phyloP scores from a whole-genome alignment of 352 stramenopile species.

The Phytophthora syringae region DNA sequence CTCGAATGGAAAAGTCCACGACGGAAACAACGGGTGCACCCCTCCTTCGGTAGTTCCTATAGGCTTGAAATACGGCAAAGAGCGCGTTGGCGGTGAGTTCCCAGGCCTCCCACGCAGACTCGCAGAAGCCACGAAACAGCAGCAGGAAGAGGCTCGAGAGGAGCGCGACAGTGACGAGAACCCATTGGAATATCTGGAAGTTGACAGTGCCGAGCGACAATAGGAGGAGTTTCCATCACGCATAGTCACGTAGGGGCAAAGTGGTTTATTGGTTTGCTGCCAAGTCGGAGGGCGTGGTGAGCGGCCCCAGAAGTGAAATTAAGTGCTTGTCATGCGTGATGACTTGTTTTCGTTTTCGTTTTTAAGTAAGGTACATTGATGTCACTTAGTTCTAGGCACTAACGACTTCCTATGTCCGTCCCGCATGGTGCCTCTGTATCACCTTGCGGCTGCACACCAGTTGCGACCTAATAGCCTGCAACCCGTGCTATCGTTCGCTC shows the following conservation, averaged over 20 bases:
- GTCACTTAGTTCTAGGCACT: no score
- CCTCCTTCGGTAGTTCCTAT: not conserved
- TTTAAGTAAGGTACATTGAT: no score
- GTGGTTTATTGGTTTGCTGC: no score
- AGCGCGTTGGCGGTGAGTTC: not conserved
- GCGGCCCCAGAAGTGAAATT: no score
- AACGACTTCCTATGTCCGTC: no score
- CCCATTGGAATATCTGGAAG: not conserved
- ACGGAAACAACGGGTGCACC: not conserved
- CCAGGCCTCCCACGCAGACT: not conserved
- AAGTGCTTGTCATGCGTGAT: no score
- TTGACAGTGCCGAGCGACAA: no score
- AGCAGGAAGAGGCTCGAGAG: not conserved
- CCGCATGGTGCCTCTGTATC: no score
- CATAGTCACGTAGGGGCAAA: no score
- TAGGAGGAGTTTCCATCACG: not conserved
- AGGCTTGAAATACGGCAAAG: not conserved
- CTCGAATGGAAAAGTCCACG: not conserved
- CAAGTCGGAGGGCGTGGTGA: no score
- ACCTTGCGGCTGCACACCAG: not conserved
- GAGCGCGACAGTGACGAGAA: not conserved
- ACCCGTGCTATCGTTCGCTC: not conserved
- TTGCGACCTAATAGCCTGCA: no score
- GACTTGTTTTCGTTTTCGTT: no score
- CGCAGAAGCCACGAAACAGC: not conserved